Conservation (phyloP, 306 rosid species). For the Prunus mira region DNA sequence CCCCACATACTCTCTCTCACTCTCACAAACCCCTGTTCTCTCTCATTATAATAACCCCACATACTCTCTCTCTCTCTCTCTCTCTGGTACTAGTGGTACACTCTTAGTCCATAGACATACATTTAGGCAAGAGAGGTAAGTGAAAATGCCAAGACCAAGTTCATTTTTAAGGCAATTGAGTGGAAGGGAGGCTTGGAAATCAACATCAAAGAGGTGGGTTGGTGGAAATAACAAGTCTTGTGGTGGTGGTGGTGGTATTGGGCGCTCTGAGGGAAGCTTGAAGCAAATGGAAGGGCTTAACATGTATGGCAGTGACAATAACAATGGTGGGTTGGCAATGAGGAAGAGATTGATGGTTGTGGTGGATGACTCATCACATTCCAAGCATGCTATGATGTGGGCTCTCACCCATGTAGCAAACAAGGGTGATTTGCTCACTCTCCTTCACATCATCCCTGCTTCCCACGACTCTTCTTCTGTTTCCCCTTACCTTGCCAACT, state of each 20-base stretch:
- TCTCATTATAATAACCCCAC: conserved; percentile 12
- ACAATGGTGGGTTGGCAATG: conserved; percentile 31
- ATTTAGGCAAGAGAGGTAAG: conserved; percentile 9
- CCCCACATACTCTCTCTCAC: conserved; percentile 15
- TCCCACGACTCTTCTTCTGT: conserved; percentile 35
- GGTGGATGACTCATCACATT: conserved; percentile 68
- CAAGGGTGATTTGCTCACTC: conserved; percentile 81
- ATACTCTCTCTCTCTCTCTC: conserved; percentile 15
- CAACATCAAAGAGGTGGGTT: conserved; percentile 64
- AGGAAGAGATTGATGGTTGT: conserved; percentile 93
- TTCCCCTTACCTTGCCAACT: conserved; percentile 59
- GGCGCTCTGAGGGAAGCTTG: conserved; percentile 35
- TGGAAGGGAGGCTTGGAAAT: conserved; percentile 61
- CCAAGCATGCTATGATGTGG: conserved; percentile 93
- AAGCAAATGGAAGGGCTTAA: conserved; percentile 57
- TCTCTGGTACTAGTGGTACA: conserved; percentile 5
- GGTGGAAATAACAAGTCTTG: conserved; percentile 26
- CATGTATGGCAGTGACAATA: conserved; percentile 43
- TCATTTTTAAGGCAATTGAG: conserved; percentile 63
- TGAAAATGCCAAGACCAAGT: conserved; percentile 49
- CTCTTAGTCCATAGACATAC: not conserved
- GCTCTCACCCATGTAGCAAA: conserved; percentile 79
- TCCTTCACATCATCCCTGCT: conserved; percentile 67
- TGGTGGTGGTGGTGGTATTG: conserved; percentile 19
- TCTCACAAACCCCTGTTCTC: conserved; percentile 9